A percentile compares a stretch with the other conserved stretches of the same genome.
These are phyloP conservation scores for Piloderma croceum DNA, from an alignment of 768 basidiomycete species.

Conservation along the genomic window DNA sequence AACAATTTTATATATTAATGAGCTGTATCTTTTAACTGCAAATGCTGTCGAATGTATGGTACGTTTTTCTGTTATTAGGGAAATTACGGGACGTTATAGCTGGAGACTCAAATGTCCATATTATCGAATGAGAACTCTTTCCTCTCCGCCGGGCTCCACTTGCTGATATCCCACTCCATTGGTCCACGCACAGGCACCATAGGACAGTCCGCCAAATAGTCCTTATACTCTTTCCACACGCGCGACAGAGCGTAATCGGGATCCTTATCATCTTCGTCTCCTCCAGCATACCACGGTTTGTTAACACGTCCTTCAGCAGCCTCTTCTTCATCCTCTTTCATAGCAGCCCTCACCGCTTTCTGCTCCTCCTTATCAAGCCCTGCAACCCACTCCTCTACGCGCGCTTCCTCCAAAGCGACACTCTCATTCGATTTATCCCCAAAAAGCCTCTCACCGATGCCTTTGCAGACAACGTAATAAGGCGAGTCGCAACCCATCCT, in stretches of 20 bases:
- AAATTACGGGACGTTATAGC: too few species aligned
- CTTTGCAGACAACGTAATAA: constrained; percentile 30
- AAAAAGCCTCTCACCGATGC: constrained; percentile 29
- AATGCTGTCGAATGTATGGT: too few species aligned
- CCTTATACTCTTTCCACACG: constrained; percentile 31
- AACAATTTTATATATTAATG: too few species aligned
- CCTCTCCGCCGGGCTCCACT: constrained; percentile 30
- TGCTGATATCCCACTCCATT: constrained; percentile 31
- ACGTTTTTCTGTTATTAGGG: too few species aligned
- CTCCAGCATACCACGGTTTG: constrained; percentile 31
- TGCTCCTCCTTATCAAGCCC: constrained; percentile 3
- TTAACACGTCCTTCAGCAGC: too few species aligned
- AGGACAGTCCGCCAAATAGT: constrained; percentile 18
- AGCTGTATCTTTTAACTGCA: too few species aligned
- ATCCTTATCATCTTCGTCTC: constrained; percentile 23
- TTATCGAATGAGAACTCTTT: constrained; percentile 27
- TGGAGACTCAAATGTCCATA: too few species aligned
- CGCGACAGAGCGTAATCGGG: constrained; percentile 21
- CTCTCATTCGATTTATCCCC: constrained; percentile 11
- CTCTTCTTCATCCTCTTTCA: constrained; percentile 16
- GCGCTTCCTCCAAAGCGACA: constrained; percentile 4
- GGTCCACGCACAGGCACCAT: constrained; percentile 25
- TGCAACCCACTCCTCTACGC: constrained; percentile 6
- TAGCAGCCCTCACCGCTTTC: too few species aligned
- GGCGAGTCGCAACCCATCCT: constrained; percentile 14